Conservation (phyloP, 805 yeast species). For the Suhomyces emberorum region DNA sequence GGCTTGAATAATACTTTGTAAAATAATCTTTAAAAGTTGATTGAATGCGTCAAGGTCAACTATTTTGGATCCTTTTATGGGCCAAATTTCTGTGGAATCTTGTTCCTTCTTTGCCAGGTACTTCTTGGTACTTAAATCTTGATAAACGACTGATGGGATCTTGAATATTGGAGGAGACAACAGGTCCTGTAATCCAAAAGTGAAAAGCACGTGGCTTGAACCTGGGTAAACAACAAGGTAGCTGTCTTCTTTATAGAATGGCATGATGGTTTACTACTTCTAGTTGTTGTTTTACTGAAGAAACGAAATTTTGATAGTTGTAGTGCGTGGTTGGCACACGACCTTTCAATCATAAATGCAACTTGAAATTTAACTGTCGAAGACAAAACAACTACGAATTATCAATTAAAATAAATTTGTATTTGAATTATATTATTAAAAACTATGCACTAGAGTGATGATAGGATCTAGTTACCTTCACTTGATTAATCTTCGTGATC, state of each 20-base stretch:
- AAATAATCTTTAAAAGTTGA: conserved; percentile 49
- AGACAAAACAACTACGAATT: no score
- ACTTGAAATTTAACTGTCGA: no score
- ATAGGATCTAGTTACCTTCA: no score
- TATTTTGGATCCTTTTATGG: conserved; percentile 63
- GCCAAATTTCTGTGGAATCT: conserved; percentile 46
- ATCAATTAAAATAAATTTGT: no score
- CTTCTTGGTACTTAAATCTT: conserved; percentile 32
- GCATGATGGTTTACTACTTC: conserved; percentile 24
- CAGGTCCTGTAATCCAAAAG: conserved; percentile 75
- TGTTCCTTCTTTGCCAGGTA: conserved; percentile 38
- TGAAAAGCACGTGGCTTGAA: conserved; percentile 67
- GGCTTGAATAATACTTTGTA: conserved; percentile 36
- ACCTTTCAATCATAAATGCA: neutral
- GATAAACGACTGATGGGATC: conserved; percentile 75
- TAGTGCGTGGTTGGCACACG: neutral
- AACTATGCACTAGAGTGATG: neutral
- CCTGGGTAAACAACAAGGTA: conserved; percentile 73
- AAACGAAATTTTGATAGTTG: neutral
- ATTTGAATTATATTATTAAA: no score
- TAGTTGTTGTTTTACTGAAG: conserved; percentile 1
- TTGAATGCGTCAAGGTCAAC: conserved; percentile 68
- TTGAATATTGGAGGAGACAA: conserved; percentile 71
- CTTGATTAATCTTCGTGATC: conserved; percentile 7
- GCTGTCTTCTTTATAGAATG: conserved; percentile 43